Conservation (phyloP, 148 eudicot species). For the Rhododendron griersonianum region DNA sequence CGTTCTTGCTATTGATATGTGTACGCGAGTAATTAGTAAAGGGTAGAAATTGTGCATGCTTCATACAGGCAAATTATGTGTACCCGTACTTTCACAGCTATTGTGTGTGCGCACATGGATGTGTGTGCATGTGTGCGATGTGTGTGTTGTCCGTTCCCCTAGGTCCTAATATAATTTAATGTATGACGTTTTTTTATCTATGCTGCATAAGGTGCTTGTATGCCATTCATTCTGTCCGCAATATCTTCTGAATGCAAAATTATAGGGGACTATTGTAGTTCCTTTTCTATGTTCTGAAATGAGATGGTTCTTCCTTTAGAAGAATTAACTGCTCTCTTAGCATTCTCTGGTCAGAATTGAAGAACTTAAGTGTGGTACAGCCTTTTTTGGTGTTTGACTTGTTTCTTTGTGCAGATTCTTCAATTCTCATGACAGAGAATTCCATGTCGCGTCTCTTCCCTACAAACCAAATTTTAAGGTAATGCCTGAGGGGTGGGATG, state of each 20-base stretch:
- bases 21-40: not conserved
- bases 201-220: not conserved
- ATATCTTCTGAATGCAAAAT: not conserved
- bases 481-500: slow-evolving; percentile 99
- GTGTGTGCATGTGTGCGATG: not conserved
- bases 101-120: not conserved
- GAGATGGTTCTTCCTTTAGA: not conserved
- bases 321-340: not conserved
- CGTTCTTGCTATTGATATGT: not conserved
- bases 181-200: not conserved
- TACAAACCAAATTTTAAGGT: slow-evolving; percentile 92
- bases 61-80: not conserved
- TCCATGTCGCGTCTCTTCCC: slow-evolving; percentile 87
- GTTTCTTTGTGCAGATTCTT: slow-evolving; percentile 60
- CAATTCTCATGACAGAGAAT: slow-evolving; percentile 73
- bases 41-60: not conserved
- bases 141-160: not conserved
- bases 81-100: not conserved
- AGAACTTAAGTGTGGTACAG: not conserved
- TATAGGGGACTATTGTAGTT: not conserved
- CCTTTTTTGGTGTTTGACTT: not conserved
- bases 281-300: not conserved
- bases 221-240: not conserved
- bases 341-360: not conserved
- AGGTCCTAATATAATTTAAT: not conserved